phyloP scores from a whole-genome alignment of 2,329 filamentous ascomycete genomes.

The Dichotomopilus funicola region DNA sequence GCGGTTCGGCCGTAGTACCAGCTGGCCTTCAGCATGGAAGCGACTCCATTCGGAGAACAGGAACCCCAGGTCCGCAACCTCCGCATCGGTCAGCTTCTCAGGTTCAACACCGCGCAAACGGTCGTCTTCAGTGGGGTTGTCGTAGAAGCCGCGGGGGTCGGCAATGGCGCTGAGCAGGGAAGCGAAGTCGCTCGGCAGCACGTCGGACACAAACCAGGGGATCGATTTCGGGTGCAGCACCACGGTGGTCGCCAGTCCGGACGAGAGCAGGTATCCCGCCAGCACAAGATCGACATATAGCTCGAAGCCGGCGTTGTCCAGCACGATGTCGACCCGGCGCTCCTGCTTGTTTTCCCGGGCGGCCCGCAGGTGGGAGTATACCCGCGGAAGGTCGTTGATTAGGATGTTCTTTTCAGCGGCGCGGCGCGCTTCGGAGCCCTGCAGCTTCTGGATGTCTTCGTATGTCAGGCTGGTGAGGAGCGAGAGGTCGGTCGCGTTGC shows the following conservation, averaged over 20 bases:
- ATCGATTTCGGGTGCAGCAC: constrained; percentile 91
- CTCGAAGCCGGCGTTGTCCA: constrained; percentile 97
- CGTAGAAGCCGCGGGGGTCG: constrained; percentile 72
- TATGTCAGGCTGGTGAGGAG: constrained; percentile 85
- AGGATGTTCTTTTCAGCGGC: constrained; percentile 86
- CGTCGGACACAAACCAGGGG: constrained; percentile 97
- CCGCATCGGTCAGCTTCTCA: constrained; percentile 57
- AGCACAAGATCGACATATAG: constrained; percentile 91
- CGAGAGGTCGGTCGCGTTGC: constrained; percentile 90
- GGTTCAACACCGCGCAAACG: constrained; percentile 50
- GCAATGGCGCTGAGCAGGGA: constrained; percentile 77
- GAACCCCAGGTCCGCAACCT: constrained; percentile 62
- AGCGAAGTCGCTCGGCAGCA: constrained; percentile 76
- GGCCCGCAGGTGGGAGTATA: constrained; percentile 25
- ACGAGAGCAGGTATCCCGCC: constrained; percentile 79
- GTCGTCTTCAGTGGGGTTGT: constrained; percentile 63
- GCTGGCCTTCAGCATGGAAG: constrained; percentile 75
- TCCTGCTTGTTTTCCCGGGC: constrained; percentile 41
- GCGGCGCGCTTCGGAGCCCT: constrained; percentile 82
- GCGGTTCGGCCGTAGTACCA: constrained; percentile 73
- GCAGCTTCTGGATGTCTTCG: constrained; percentile 94
- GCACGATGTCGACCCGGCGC: constrained; percentile 82
- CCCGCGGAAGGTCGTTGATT: constrained; percentile 65
- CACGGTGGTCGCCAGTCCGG: constrained; percentile 77
- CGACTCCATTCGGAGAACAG: constrained; percentile 76